Evolutionary conservation across 176 grass and related monocot species (phyloP).

Genomic region (Oryza nivara): DNA sequence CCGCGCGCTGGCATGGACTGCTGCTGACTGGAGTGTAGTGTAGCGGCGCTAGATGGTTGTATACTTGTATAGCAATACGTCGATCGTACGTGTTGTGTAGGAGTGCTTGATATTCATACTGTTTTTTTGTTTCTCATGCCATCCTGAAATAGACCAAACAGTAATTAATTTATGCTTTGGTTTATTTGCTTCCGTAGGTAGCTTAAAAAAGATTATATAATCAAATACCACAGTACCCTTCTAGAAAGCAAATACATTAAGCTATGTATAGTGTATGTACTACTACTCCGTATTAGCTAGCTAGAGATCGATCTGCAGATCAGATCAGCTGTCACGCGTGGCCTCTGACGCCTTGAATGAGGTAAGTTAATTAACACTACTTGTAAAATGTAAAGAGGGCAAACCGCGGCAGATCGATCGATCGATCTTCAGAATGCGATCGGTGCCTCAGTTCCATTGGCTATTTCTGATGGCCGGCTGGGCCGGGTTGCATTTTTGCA

Average conservation of each 20-base stretch:
- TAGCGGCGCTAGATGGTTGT: too few species aligned
- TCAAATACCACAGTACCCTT: background rate
- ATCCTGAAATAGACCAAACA: background rate
- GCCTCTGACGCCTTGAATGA: constrained; percentile 28
- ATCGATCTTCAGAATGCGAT: background rate
- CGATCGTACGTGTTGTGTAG: too few species aligned
- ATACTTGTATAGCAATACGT: too few species aligned
- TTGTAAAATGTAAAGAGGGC: constrained; percentile 12
- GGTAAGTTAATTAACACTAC: background rate
- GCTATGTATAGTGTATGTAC: background rate
- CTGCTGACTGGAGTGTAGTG: too few species aligned
- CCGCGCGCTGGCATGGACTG: too few species aligned
- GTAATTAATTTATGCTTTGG: constrained; percentile 6
- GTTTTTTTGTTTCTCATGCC: constrained; percentile 14
- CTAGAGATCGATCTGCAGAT: background rate
- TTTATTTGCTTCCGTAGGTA: background rate
- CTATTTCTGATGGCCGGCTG: background rate
- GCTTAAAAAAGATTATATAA: background rate
- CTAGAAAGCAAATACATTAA: constrained; percentile 24
- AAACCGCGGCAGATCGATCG: constrained; percentile 38
- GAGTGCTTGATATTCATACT: background rate
- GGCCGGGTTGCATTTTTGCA: background rate
- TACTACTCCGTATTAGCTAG: background rate
- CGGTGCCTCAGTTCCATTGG: background rate
- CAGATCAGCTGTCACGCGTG: constrained; percentile 14